These are phyloP conservation scores for Sungouiella blattae DNA, from an alignment of 805 yeast species.

Conservation along the genomic window DNA sequence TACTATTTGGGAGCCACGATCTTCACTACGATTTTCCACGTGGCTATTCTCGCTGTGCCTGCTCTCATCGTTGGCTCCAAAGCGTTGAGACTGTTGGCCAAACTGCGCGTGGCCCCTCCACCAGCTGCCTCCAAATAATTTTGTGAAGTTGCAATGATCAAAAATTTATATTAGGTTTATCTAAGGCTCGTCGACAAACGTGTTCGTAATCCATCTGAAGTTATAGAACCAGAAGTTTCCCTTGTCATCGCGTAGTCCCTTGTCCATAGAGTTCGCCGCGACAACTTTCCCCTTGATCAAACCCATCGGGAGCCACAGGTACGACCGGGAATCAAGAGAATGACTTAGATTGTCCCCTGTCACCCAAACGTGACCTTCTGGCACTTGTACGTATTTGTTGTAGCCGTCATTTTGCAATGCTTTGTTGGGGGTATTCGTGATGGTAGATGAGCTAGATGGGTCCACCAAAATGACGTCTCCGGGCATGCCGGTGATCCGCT, in stretches of 20 bases:
- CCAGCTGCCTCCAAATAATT: too few relatives aligned
- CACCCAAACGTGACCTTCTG: constrained; percentile 95
- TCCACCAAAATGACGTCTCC: constrained; percentile 83
- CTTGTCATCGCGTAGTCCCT: constrained; percentile 40
- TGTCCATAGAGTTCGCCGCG: constrained; percentile 55
- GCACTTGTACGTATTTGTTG: constrained; percentile 68
- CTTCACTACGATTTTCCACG: constrained; percentile 52
- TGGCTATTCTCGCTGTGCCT: constrained; percentile 48
- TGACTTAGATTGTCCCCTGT: constrained; percentile 91
- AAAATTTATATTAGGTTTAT: too few relatives aligned
- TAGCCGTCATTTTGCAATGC: constrained; percentile 35
- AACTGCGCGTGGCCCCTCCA: constrained; percentile 26
- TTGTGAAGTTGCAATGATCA: too few relatives aligned
- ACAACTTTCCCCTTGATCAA: constrained; percentile 82
- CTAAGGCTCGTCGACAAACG: constrained; percentile 42
- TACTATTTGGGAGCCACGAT: constrained; percentile 61
- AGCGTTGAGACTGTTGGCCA: constrained; percentile 50
- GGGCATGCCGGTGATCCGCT: constrained; percentile 93
- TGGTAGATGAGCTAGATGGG: constrained; percentile 58
- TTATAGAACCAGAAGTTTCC: constrained; percentile 41
- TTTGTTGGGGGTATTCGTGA: constrained; percentile 31
- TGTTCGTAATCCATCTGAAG: constrained; percentile 54
- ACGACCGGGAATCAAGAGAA: constrained; percentile 85
- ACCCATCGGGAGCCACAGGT: constrained; percentile 87
- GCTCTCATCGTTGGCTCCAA: constrained; percentile 62